Percentiles rank a stretch among this genome's conserved stretches.
Evolutionary conservation across 495 filamentous ascomycete genomes (phyloP).

Genomic region (Talaromyces wortmannii): DNA sequence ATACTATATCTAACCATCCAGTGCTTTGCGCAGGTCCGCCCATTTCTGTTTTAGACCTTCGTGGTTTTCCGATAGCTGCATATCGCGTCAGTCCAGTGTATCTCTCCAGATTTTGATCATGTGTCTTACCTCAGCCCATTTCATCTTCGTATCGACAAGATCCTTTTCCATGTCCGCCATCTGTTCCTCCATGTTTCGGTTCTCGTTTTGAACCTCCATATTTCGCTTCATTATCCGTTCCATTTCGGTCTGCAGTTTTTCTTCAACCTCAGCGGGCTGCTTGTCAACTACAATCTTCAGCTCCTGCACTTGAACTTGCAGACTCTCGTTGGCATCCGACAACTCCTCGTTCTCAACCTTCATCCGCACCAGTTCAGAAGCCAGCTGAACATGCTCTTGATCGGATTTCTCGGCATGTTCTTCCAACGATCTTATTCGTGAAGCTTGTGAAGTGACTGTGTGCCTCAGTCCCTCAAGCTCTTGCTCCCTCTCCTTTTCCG

Average conservation of each 20-base stretch:
- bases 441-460: conserved; percentile 53
- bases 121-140: conserved; percentile 73
- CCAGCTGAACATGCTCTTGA: conserved; percentile 85
- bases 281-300: conserved; percentile 77
- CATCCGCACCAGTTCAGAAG: conserved; percentile 79
- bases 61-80: conserved; percentile 52
- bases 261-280: conserved; percentile 85
- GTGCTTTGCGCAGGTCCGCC: conserved; percentile 69
- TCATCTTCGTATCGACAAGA: conserved; percentile 91
- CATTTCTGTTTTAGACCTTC: conserved; percentile 74
- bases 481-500: conserved; percentile 71
- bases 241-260: conserved; percentile 74
- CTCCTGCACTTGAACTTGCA: conserved; percentile 76
- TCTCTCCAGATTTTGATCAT: neutral
- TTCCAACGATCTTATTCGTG: conserved; percentile 74
- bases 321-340: conserved; percentile 77
- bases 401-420: conserved; percentile 85
- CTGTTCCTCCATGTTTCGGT: conserved; percentile 79
- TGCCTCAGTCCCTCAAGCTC: conserved; percentile 72
- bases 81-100: neutral
- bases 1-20: conserved; percentile 24
- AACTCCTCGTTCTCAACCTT: conserved; percentile 93
- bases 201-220: conserved; percentile 90
- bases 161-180: conserved; percentile 92
- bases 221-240: conserved; percentile 90